A percentile compares a stretch with the other conserved stretches of the same genome.
These are phyloP conservation scores for Grammothele lineata DNA, from an alignment of 768 basidiomycete species.

Conservation along the genomic window DNA sequence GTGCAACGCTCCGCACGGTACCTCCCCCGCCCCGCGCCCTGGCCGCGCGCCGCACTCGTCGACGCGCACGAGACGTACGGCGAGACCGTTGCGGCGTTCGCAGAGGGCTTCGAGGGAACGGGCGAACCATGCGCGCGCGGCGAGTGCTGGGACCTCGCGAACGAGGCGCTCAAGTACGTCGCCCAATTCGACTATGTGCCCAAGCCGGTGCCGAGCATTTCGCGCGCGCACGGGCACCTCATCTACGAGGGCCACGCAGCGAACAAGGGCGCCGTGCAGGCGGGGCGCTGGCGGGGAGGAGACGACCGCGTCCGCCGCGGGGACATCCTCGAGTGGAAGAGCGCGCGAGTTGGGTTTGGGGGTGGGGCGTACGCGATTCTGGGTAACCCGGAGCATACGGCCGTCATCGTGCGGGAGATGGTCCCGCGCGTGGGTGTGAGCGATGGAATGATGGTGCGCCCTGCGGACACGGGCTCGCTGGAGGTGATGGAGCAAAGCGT, in stretches of 20 bases:
- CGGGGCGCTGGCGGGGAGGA: slow-evolving; percentile 47
- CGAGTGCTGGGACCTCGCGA: slow-evolving; percentile 57
- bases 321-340: no score
- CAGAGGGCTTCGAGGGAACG: slow-evolving; percentile 39
- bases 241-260: slow-evolving; percentile 40
- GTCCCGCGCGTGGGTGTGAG: no score
- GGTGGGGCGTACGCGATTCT: no score
- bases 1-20: slow-evolving; percentile 35
- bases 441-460: no score
- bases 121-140: slow-evolving; percentile 45
- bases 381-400: no score
- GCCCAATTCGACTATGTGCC: slow-evolving; percentile 38
- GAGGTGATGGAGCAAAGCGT: no score
- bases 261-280: slow-evolving; percentile 26
- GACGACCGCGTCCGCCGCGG: no score
- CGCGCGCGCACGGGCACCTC: slow-evolving; percentile 52
- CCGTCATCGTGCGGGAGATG: no score
- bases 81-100: slow-evolving; percentile 44
- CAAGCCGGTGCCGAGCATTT: slow-evolving; percentile 43
- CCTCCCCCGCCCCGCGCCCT: slow-evolving; percentile 35
- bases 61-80: slow-evolving; percentile 46
- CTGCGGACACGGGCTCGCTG: no score
- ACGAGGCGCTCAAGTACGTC: slow-evolving; percentile 43
- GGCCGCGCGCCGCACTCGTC: slow-evolving; percentile 31
- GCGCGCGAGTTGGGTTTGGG: no score